Evolutionary conservation across 306 rosid species (phyloP).

Genomic region (Quercus cerris): DNA sequence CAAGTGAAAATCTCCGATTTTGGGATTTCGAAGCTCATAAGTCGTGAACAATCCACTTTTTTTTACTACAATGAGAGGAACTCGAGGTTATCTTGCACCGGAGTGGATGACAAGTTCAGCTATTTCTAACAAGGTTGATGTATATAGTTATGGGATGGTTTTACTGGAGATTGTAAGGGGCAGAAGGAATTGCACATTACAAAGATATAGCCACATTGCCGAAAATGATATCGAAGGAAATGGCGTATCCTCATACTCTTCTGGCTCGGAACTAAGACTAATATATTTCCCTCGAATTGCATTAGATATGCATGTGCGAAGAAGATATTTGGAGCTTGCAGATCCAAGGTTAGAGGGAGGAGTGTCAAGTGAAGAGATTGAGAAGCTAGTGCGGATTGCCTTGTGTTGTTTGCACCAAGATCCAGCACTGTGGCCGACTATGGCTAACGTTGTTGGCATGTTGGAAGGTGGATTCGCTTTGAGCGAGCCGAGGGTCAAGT

Average conservation of each 20-base stretch:
- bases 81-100: no score
- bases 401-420: no score
- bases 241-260: slow-evolving; percentile 48
- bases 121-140: no score
- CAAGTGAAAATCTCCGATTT: slow-evolving; percentile 84
- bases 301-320: slow-evolving; percentile 78
- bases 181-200: no score
- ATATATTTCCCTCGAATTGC: slow-evolving; percentile 78
- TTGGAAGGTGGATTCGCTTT: no score
- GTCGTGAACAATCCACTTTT: slow-evolving; percentile 68
- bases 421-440: no score
- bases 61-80: not conserved
- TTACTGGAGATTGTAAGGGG: no score
- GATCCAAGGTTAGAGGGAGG: slow-evolving; percentile 70
- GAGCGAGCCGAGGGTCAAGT: no score
- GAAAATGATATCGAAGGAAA: slow-evolving; percentile 49
- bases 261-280: slow-evolving; percentile 30
- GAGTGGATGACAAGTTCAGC: no score
- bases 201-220: slow-evolving; percentile 48
- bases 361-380: slow-evolving; percentile 51
- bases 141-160: no score
- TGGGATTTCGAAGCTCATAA: slow-evolving; percentile 78
- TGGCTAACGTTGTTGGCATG: no score
- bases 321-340: slow-evolving; percentile 65
- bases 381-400: no score